Base-by-base conservation (phyloP, 2,329 filamentous ascomycete species). In the Dothistroma septosporum region DNA sequence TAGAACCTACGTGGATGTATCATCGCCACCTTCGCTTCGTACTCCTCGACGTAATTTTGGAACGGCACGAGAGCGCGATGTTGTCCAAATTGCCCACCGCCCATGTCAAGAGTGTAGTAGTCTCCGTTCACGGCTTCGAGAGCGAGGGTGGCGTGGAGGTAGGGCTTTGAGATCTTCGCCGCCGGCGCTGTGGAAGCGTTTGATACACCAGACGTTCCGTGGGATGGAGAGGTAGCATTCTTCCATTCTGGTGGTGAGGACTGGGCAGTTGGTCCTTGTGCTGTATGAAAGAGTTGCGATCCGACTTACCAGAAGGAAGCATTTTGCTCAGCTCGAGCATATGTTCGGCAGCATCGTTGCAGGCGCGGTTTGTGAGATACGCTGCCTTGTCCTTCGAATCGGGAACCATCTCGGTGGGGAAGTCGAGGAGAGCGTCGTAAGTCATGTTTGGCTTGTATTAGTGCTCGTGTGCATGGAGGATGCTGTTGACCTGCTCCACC, bases 271-370 rank as follows among this genome's bases (percentile, higher is more conserved):
- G n/a, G 37, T 41, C 14, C 11, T 9, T 41, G 37, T 4, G 11
- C 10, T 9, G 11, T 4, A 8, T 5, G 37, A 16, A 4, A 10
- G 4, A 4, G 14, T 9, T 8, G 37, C 7, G 14, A 4, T 41
- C 10, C 11, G 7, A 16, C 14, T 41, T 47, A 57, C 63, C 60
- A 33, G 35, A 21, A 22, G 63, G 48, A 19, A 63, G 21, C 37
- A 53, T 61, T 46, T 59, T 44, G n/a, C 37, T 56, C 11, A 64
- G 47, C 44, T 62, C 52, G 56, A 54, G 24, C 50, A 61, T 19
- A 32, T 56, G 48, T 10, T 37, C 55, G 16, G 31, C 2, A 21
- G 52, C 55, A 41, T 64, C 63, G 21, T 33, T 54, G 47, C 63
- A 64, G 21, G 57, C 55, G 6, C 14, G 19, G 21, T 33, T 46